These are phyloP conservation scores for Cryptococcus sp. DNA, from an alignment of 1,284 basidiomycete species.

Conservation along the genomic window DNA sequence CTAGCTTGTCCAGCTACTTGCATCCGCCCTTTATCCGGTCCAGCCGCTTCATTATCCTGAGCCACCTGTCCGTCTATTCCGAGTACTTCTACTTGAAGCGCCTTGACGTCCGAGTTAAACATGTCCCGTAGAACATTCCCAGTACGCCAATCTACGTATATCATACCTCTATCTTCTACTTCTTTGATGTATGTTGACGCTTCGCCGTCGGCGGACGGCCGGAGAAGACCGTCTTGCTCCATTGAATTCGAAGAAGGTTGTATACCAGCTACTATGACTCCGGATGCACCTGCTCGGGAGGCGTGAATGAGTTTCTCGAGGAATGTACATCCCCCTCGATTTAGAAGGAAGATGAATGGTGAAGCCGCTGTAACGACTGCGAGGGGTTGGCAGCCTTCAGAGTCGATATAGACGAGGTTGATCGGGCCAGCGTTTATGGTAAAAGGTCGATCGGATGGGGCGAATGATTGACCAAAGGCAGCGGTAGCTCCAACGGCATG, in stretches of 20 bases:
- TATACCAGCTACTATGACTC: constrained; percentile 66
- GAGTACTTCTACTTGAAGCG: neutral
- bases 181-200: neutral
- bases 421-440: neutral
- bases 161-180: neutral
- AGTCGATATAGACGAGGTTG: neutral
- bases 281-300: constrained; percentile 62
- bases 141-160: neutral
- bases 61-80: neutral
- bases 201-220: constrained; percentile 30
- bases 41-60: neutral
- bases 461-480: constrained; percentile 57
- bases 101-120: neutral
- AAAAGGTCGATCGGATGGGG: neutral
- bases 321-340: constrained; percentile 73
- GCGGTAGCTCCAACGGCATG: constrained; percentile 61
- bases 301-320: constrained; percentile 69
- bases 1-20: neutral
- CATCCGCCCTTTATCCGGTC: neutral
- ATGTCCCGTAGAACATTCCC: neutral
- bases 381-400: constrained; percentile 13
- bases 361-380: constrained; percentile 1
- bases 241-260: constrained; percentile 3
- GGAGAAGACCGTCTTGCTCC: constrained; percentile 21
- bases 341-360: constrained; percentile 6